Percentiles rank a stretch among this genome's conserved stretches.
phyloP scores from a whole-genome alignment of 805 yeast genomes.

The Metschnikowia lunata region DNA sequence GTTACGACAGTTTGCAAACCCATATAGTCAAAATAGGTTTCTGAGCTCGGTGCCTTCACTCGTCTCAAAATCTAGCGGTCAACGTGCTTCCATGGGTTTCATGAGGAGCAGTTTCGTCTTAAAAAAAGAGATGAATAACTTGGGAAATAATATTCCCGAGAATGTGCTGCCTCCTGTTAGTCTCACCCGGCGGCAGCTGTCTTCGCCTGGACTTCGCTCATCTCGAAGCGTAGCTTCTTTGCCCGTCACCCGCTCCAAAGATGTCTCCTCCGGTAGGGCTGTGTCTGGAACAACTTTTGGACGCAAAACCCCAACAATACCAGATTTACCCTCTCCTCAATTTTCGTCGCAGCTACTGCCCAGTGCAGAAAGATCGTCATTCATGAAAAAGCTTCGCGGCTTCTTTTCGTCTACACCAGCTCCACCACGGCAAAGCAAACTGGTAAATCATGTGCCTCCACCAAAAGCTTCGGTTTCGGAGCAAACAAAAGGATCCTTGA shows the following conservation, averaged over 20 bases:
- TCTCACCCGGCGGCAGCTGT: background rate
- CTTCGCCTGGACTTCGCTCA: background rate
- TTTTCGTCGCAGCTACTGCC: constrained; percentile 16
- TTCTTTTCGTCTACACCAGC: constrained; percentile 9
- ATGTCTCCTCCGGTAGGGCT: too few relatives aligned
- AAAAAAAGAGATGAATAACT: constrained; percentile 34
- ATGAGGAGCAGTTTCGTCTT: constrained; percentile 41
- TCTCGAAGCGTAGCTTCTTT: background rate
- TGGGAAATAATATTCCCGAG: constrained; percentile 1
- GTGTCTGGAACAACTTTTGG: too few relatives aligned
- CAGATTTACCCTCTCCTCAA: too few relatives aligned
- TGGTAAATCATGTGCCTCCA: too few relatives aligned
- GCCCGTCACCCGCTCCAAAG: background rate
- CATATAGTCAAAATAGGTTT: constrained; percentile 9
- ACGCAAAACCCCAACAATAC: too few relatives aligned
- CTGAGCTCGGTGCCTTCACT: constrained; percentile 17
- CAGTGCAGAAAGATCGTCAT: constrained; percentile 19
- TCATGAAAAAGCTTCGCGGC: constrained; percentile 11
- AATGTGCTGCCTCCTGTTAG: background rate
- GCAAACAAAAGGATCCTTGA: too few relatives aligned
- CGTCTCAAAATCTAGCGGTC: constrained; percentile 6
- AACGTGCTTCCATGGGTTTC: constrained; percentile 39
- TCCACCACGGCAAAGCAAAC: background rate
- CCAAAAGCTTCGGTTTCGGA: too few relatives aligned
- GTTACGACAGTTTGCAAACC: constrained; percentile 5